Evolutionary conservation across 495 filamentous ascomycete genomes (phyloP), one percentile per base, ranked within the genome.

Genomic region (Ascobolus immersus): DNA sequence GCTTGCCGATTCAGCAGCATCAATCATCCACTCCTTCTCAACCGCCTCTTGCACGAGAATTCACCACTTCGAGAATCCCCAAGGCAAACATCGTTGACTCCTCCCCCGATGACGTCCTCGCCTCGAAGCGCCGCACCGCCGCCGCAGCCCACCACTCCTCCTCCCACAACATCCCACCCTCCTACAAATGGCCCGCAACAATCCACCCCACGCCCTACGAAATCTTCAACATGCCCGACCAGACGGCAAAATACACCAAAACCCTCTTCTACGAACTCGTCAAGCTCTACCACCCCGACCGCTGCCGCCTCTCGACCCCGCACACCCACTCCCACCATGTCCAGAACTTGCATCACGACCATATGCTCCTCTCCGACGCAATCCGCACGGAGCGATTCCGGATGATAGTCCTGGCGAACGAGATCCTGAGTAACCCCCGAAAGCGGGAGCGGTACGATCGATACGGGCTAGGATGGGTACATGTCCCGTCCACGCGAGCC

Each of bases 241-340:
- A 61, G 19, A 63, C 55, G 39, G 65, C 65, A 12, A 64, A 69
- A 11, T 96, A 96, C 49, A 71, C 65, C 39, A 94, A 94, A 53
- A 45, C 53, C 11, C 64, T 71, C 19, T 96, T 77, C 61, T 80
- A 82, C 50, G 67, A 89, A 41, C 63, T 96, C 19, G 82, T 90
- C 22, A 94, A 92, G 56, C 56, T 90, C 31, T 96, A 96, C 53
- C 86, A 96, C 44, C 86, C 86, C 0, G 86, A 96, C 54, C 69
- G n/a, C n/a, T n/a, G 67, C 15, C 57, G 64, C 27, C 54, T 51
- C 18, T 56, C 64, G 20, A 38, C 39, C 17, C 42, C 32, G n/a
- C n/a, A 43, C 35, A 21, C 34, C 21, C 39, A 43, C 17, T 33
- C 19, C 28, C 17, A 33, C 0, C 36, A 25, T 15, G 26, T 14